These are phyloP conservation scores for Prosopis cineraria DNA, from an alignment of 306 rosid genomes.

Conservation along the genomic window DNA sequence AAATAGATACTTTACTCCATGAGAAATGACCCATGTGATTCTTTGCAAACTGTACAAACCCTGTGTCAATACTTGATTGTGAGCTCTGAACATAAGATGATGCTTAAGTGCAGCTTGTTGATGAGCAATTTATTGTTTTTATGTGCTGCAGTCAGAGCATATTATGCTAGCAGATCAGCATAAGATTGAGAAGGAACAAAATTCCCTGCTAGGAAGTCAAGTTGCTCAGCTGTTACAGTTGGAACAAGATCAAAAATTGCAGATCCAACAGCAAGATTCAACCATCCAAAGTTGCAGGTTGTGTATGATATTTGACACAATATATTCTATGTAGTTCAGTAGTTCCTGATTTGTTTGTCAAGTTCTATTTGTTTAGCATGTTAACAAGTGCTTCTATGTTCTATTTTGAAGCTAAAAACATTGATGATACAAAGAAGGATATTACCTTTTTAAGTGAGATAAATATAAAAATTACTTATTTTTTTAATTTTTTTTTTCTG, in stretches of 20 bases:
- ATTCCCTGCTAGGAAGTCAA: constrained; percentile 77
- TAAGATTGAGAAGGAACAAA: constrained; percentile 76
- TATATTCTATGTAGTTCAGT: constrained; percentile 6
- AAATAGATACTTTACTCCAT: constrained; percentile 2
- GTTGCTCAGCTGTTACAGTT: constrained; percentile 70
- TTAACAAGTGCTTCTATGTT: background rate
- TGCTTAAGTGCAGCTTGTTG: constrained; percentile 13
- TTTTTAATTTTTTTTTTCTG: background rate
- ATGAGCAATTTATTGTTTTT: constrained; percentile 36
- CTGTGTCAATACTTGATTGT: constrained; percentile 11
- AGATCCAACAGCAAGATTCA: constrained; percentile 65
- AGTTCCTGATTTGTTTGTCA: constrained; percentile 17
- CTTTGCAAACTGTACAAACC: constrained; percentile 5
- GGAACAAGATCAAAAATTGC: constrained; percentile 70
- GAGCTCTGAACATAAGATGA: constrained; percentile 20
- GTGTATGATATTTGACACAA: constrained; percentile 21
- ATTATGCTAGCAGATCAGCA: constrained; percentile 59
- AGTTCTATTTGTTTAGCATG: constrained; percentile 3
- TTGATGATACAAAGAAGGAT: background rate
- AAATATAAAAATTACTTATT: background rate
- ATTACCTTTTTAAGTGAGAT: background rate
- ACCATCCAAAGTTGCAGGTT: constrained; percentile 77
- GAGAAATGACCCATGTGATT: background rate
- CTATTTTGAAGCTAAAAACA: background rate
- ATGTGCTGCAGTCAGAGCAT: constrained; percentile 66